Evolutionary conservation across 257 asterid genomes (phyloP), one percentile per base, ranked within the genome.

Genomic region (Fraxinus cuspidata): DNA sequence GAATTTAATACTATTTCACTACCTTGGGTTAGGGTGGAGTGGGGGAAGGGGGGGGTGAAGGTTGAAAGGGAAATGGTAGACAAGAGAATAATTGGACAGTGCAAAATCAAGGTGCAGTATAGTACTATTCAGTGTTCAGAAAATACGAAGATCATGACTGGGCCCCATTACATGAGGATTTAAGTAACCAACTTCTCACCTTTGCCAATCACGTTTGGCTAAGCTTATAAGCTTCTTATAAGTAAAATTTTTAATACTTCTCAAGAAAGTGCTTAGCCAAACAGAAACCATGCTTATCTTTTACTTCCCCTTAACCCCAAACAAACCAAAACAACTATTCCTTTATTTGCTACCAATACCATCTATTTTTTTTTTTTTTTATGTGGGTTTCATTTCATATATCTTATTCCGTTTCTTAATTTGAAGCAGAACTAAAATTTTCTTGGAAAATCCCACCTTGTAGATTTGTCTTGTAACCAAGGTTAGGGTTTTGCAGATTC

Each of bases 231-330:
- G 19, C 27, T 63, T 4, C 19, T 63, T 27, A 23, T 63, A 9
- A 63, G 7, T 63, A 63, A 4, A 25, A 8, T 4, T 4, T 27
- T 58, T 23, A 58, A 56, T 3, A 1, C 32, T 63, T 63, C 69
- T 63, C 35, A 63, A 63, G 13, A 27, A 10, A 63, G 34, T 12
- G 9, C 15, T 71, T 71, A 3, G 16, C 3, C 66, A 65, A 0
- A 34, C 10, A 28, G 23, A 69, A 78, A 49, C 51, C 38, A 79
- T 5, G 32, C 23, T 18, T 8, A 66, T 76, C 58, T 77, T 69
- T 31, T 78, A 83, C 70, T 77, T 84, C 84, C 87, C 87, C 89
- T 89, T 83, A 82, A 89, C 85, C 89, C 88, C 84, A 86, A 87
- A 89, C 88, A 86, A 81, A 83, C 89, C 84, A 76, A 76, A 83